Evolutionary conservation across 495 filamentous ascomycete genomes (phyloP), one percentile per base, ranked within the genome.

Genomic region (Lichina pygmaea): DNA sequence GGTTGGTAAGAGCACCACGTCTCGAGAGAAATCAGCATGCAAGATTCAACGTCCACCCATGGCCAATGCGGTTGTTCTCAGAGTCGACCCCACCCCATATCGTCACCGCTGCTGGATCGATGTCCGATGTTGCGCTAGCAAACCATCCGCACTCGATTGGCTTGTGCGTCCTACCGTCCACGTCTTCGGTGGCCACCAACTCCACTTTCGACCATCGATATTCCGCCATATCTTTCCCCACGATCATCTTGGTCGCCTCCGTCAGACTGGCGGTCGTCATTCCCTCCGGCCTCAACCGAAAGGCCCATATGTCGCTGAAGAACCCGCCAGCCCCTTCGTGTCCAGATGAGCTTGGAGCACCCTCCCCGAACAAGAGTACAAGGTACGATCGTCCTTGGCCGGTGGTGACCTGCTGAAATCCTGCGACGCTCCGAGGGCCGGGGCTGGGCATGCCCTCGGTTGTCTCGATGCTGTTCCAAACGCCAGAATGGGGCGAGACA

Each of bases 301-400:
- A 89, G 0, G 63, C 66, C 82, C 81, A 89, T 2, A 81, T 67
- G 58, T 86, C 81, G 13, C 61, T 57, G 51, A 71, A 62, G 64
- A 81, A 81, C 51, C 66, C 72, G 1, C 78, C 79, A 0, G 75
- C 73, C 5, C 66, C 72, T n/a, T 65, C 64, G 50, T 82, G 74
- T 0, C 75, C 78, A 32, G 70, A 56, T 7, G 58, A 55, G 52
- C 68, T 74, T 1, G 74, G 70, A 52, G 74, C 67, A 5, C 58
- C 57, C 59, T 84, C 78, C 7, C 81, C 81, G 42, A 83, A 69
- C 33, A 79, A 50, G 0, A 81, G 70, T 1, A 85, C 56, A 6
- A 89, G 57, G 45, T 65, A 74, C 44, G 68, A 57, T 34, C 68
- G 62, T 0, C 71, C 74, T 44, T 66, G 65, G 6, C 59, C 60